phyloP scores from a whole-genome alignment of 225 moss, liverwort and hornwort species.

The Neckera pumila region DNA sequence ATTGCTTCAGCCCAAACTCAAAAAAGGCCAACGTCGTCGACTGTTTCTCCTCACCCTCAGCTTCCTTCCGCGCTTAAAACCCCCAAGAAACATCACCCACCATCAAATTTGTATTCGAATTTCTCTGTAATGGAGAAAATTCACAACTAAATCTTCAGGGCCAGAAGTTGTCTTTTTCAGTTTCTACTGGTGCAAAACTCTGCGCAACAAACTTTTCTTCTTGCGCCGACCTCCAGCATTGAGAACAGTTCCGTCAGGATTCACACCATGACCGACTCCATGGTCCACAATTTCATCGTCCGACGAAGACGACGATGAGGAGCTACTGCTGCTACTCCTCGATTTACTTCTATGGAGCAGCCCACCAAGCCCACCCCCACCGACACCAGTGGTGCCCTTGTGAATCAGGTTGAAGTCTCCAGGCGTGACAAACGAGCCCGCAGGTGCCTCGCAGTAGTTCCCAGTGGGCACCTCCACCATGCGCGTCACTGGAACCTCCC shows the following conservation, averaged over 20 bases:
- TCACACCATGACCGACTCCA: background rate
- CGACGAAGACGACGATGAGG: slow-evolving; percentile 6
- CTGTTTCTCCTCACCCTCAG: background rate
- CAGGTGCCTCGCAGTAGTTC: slow-evolving; percentile 47
- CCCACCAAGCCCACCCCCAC: background rate
- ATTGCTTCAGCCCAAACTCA: rapidly evolving
- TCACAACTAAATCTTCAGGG: background rate
- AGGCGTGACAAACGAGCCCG: slow-evolving; percentile 25
- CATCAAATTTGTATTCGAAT: rapidly evolving
- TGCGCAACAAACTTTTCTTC: slow-evolving; percentile 13
- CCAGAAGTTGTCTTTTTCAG: too few relatives aligned
- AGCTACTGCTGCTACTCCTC: background rate
- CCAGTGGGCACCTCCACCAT: slow-evolving; percentile 51
- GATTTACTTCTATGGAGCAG: background rate
- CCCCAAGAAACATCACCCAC: background rate
- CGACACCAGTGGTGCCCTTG: background rate
- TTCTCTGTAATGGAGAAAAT: background rate
- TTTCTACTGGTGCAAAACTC: slow-evolving; percentile 10
- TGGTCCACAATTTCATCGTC: background rate
- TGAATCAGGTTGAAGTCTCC: slow-evolving; percentile 32
- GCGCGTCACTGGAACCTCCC: slow-evolving; percentile 38
- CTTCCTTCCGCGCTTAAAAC: background rate
- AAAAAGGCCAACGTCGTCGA: rapidly evolving
- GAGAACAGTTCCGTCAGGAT: background rate
- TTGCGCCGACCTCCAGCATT: background rate